Conservation (phyloP, 2,329 filamentous ascomycete genomes). For the Beauveria brongniartii region DNA sequence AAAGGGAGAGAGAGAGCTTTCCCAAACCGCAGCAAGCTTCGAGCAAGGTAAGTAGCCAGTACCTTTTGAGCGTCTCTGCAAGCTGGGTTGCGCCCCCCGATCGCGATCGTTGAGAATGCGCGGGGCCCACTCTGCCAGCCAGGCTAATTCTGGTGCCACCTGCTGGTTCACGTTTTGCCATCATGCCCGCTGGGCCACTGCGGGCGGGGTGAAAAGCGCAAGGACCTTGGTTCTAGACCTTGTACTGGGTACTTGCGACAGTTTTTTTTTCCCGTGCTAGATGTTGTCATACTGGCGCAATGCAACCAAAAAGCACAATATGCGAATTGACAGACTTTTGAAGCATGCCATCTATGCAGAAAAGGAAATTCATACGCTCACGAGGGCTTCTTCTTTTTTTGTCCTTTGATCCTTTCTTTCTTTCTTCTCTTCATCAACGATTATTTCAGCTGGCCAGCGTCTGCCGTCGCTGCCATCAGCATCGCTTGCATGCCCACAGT, state of each 20-base stretch:
- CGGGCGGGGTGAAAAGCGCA: too few species aligned
- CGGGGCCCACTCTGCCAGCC: neutral
- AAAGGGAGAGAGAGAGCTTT: neutral
- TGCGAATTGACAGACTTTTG: too few species aligned
- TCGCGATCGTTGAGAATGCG: slow-evolving; percentile 3
- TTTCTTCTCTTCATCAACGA: neutral
- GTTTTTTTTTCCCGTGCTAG: neutral
- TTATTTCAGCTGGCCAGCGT: neutral
- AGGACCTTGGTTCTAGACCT: neutral
- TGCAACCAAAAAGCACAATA: neutral
- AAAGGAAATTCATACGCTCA: too few species aligned
- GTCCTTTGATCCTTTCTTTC: neutral
- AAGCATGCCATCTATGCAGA: too few species aligned
- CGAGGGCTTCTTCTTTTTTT: too few species aligned
- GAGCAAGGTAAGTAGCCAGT: neutral
- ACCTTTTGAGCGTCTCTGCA: neutral
- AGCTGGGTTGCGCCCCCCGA: neutral
- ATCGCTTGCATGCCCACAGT: slow-evolving; percentile 4
- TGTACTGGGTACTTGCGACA: slow-evolving; percentile 4
- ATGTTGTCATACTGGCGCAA: slow-evolving; percentile 10
- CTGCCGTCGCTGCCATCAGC: neutral
- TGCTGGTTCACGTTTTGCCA: neutral
- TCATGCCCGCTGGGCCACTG: neutral
- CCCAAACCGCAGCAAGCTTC: neutral
- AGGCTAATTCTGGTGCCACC: neutral